phyloP scores from a whole-genome alignment of 78 protist genomes.

The Parvularia atlantis region DNA sequence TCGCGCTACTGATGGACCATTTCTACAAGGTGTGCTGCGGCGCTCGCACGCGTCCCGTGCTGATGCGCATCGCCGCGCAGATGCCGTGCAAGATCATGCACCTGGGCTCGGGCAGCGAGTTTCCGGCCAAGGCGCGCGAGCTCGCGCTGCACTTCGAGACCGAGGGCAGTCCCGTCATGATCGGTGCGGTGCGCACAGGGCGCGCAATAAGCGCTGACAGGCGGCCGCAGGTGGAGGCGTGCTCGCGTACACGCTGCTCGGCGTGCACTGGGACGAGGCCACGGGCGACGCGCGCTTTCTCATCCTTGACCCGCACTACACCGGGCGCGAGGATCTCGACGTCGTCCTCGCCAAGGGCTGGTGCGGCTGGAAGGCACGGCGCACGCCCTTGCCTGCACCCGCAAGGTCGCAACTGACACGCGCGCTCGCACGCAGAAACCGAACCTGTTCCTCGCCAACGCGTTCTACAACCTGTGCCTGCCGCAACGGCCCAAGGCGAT shows the following conservation, averaged over 20 bases:
- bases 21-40: neutral
- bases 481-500: conserved; percentile 19
- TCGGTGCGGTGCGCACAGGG: conserved; percentile 1
- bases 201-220: too few relatives aligned
- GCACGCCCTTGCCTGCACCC: neutral
- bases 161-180: conserved; percentile 38
- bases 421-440: neutral
- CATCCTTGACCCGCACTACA: conserved; percentile 56
- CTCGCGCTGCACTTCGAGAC: conserved; percentile 29
- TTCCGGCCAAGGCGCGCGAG: conserved; percentile 1
- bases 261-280: conserved; percentile 13
- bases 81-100: neutral
- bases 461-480: conserved; percentile 42
- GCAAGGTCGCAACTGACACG: neutral
- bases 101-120: neutral
- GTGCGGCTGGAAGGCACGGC: conserved; percentile 20
- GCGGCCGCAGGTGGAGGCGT: conserved; percentile 35
- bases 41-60: neutral
- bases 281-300: conserved; percentile 22
- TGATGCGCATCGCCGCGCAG: neutral
- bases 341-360: conserved; percentile 15
- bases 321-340: conserved; percentile 16
- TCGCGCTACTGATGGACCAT: neutral
- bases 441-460: conserved; percentile 3
- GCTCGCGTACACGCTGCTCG: conserved; percentile 49